Percentiles rank a stretch among this genome's conserved stretches.
phyloP scores from a whole-genome alignment of 345 rosid species.

The Syzygium oleosum region DNA sequence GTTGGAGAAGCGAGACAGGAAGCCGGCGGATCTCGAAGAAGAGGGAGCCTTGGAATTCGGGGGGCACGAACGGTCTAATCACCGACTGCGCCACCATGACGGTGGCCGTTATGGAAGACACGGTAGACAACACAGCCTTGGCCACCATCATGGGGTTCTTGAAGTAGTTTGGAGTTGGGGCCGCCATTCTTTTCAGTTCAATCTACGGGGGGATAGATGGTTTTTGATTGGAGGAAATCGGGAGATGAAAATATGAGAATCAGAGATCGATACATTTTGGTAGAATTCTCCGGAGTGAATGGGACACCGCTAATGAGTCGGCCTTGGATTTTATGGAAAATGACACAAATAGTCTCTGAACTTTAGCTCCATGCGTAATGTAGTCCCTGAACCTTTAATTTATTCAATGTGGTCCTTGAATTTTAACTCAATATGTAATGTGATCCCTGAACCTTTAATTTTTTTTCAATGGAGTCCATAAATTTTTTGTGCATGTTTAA shows the following conservation, averaged over 20 bases:
- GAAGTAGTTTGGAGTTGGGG: neutral
- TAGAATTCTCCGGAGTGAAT: too few species aligned
- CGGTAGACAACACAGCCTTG: neutral
- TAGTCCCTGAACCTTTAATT: too few species aligned
- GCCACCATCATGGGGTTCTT: slow-evolving; percentile 9
- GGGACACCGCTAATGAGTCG: too few species aligned
- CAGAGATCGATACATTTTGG: neutral
- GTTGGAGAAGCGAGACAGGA: slow-evolving; percentile 28
- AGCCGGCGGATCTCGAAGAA: slow-evolving; percentile 7
- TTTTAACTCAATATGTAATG: too few species aligned
- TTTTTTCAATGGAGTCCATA: too few species aligned
- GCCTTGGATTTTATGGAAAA: too few species aligned
- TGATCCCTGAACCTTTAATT: too few species aligned
- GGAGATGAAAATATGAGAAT: neutral
- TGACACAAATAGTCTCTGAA: too few species aligned
- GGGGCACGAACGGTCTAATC: slow-evolving; percentile 30
- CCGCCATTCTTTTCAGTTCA: neutral
- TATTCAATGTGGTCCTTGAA: too few species aligned
- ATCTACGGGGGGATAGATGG: neutral
- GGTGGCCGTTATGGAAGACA: slow-evolving; percentile 31
- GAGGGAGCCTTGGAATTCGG: slow-evolving; percentile 22
- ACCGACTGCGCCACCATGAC: slow-evolving; percentile 40
- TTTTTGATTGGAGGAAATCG: neutral
- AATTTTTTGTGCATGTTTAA: too few species aligned
- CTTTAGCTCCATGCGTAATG: too few species aligned